Evolutionary conservation across 108 stramenopile species (phyloP).

Genomic region (Nitzschia putrida): DNA sequence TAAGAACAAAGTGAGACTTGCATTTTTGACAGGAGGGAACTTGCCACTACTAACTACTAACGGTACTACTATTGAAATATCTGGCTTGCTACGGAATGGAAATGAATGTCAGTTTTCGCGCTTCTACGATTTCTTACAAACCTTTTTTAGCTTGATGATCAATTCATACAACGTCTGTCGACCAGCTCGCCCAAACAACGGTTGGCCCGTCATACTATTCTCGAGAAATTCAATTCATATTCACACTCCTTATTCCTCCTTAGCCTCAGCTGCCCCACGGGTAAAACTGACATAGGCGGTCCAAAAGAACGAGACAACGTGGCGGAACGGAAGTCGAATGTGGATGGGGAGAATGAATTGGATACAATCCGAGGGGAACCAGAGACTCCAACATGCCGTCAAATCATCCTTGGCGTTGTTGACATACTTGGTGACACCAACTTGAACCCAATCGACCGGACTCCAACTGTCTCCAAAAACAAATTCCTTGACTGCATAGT

Average conservation of each 20-base stretch:
- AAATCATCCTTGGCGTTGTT: constrained; percentile 78
- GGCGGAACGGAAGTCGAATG: constrained; percentile 85
- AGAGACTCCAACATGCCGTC: constrained; percentile 75
- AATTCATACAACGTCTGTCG: too few species aligned
- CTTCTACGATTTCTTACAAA: too few species aligned
- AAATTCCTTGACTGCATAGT: constrained; percentile 7
- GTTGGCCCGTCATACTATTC: too few species aligned
- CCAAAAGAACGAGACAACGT: constrained; percentile 89
- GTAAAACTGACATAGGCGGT: constrained; percentile 89
- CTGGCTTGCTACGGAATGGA: too few species aligned
- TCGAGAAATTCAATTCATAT: neutral
- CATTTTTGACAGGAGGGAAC: too few species aligned
- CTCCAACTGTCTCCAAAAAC: constrained; percentile 63
- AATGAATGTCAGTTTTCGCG: too few species aligned
- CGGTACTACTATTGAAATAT: too few species aligned
- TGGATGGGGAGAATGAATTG: constrained; percentile 85
- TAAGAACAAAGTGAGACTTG: too few species aligned
- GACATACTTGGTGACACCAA: constrained; percentile 75
- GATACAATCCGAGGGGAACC: constrained; percentile 86
- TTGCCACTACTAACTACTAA: too few species aligned
- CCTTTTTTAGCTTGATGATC: too few species aligned
- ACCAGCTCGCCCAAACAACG: too few species aligned
- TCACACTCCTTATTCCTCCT: constrained; percentile 19
- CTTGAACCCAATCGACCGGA: constrained; percentile 73
- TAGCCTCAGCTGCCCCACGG: constrained; percentile 61